Conservation (phyloP, 2,329 filamentous ascomycete genomes). For the Dactylellina haptotyla region DNA sequence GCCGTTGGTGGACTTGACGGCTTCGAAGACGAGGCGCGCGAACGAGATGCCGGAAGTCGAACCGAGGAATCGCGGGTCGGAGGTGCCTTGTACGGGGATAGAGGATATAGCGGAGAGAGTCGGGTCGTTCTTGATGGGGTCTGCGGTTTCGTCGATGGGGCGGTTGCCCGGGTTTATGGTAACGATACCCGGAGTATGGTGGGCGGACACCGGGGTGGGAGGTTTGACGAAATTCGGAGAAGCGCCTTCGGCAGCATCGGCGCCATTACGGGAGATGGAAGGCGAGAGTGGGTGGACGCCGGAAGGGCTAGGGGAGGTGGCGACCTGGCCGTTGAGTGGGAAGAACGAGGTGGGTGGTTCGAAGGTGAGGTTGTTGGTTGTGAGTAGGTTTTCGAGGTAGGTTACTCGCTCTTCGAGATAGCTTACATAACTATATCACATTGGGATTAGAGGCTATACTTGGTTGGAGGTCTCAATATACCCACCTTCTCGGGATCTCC, state of each 20-base stretch:
- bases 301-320: constrained; percentile 61
- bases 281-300: constrained; percentile 31
- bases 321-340: constrained; percentile 72
- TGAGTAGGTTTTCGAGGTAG: constrained; percentile 81
- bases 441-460: background rate
- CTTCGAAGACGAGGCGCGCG: constrained; percentile 90
- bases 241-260: constrained; percentile 29
- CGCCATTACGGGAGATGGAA: constrained; percentile 37
- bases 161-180: constrained; percentile 56
- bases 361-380: constrained; percentile 75
- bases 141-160: constrained; percentile 57
- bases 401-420: constrained; percentile 88
- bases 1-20: constrained; percentile 74
- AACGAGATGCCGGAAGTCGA: constrained; percentile 93
- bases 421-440: constrained; percentile 75
- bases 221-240: constrained; percentile 50
- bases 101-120: constrained; percentile 53
- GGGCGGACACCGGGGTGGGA: constrained; percentile 35
- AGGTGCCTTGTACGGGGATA: constrained; percentile 69
- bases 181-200: constrained; percentile 42
- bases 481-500: constrained; percentile 82
- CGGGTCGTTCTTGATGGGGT: constrained; percentile 59
- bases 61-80: constrained; percentile 82
- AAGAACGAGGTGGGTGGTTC: constrained; percentile 67
- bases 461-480: constrained; percentile 29